phyloP scores from a whole-genome alignment of 192 early-diverging fungal genomes.

The Coemansia sp. region DNA sequence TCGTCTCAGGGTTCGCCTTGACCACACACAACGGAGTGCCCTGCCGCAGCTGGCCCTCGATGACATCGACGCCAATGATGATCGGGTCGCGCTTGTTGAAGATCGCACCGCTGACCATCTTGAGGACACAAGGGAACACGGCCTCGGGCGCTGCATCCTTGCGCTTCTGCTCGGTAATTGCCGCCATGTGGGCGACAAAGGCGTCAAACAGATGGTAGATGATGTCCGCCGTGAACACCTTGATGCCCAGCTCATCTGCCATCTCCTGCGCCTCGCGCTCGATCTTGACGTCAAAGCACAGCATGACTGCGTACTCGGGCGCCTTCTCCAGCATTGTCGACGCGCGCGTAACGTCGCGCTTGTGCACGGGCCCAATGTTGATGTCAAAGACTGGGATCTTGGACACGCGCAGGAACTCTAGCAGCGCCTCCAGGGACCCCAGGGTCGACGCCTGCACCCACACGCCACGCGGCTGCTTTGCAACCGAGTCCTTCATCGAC shows the following conservation, averaged over 20 bases:
- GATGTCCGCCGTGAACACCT: slow-evolving; percentile 93
- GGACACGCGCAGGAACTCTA: slow-evolving; percentile 79
- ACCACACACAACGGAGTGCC: slow-evolving; percentile 93
- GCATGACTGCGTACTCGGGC: slow-evolving; percentile 75
- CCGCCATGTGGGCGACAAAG: slow-evolving; percentile 75
- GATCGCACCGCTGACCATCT: slow-evolving; percentile 82
- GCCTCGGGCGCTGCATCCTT: slow-evolving; percentile 82
- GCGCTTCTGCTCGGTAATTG: slow-evolving; percentile 77
- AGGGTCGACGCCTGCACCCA: slow-evolving; percentile 98
- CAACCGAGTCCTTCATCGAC: slow-evolving; percentile 66
- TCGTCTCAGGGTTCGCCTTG: slow-evolving; percentile 64
- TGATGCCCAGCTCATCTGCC: slow-evolving; percentile 87
- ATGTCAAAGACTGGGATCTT: slow-evolving; percentile 97
- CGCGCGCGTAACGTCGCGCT: slow-evolving; percentile 90
- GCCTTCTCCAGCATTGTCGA: slow-evolving; percentile 89
- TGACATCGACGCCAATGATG: slow-evolving; percentile 91
- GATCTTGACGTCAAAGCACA: slow-evolving; percentile 89
- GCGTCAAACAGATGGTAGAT: slow-evolving; percentile 99
- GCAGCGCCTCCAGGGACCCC: slow-evolving; percentile 94
- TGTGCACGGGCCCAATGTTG: slow-evolving; percentile 97
- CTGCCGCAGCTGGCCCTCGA: slow-evolving; percentile 79
- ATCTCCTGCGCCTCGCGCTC: slow-evolving; percentile 84
- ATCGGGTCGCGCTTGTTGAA: slow-evolving; percentile 95
- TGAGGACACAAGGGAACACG: slow-evolving; percentile 92
- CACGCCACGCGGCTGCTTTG: slow-evolving; percentile 85